Conservation (phyloP, 164 flowering plant species). For the Stephania japonica region DNA sequence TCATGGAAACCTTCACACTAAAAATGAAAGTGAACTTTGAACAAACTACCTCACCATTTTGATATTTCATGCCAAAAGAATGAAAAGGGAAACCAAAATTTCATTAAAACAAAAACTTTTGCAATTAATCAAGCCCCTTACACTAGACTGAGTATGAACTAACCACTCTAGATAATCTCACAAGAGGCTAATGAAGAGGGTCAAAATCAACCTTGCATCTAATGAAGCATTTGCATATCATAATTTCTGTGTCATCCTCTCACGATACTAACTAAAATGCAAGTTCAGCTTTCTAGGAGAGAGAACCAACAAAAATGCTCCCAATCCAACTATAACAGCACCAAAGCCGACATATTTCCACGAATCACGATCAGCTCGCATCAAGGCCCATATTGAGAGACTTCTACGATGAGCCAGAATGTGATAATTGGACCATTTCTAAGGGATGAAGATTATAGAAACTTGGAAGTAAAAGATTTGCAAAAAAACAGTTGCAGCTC, state of each 20-base stretch:
- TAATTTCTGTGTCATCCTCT: not conserved
- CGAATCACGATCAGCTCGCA: not conserved
- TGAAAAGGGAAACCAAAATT: not conserved
- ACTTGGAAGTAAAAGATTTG: not conserved
- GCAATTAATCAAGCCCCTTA: not conserved
- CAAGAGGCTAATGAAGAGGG: not conserved
- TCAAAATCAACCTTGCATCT: not conserved
- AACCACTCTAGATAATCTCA: not conserved
- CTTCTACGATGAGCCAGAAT: not conserved
- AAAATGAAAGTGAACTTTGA: not conserved
- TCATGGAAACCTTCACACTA: not conserved
- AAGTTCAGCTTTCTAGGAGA: not conserved
- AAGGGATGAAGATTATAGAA: not conserved
- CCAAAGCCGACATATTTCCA: not conserved
- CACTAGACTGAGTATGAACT: not conserved
- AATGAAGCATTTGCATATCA: not conserved
- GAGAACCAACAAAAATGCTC: not conserved
- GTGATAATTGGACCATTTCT: not conserved
- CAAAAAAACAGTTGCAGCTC: not conserved
- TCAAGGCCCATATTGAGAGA: not conserved
- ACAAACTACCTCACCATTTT: not conserved
- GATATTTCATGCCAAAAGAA: not conserved
- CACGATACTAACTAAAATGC: not conserved
- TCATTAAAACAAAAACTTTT: not conserved
- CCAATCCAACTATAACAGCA: not conserved